A percentile compares a stretch with the other conserved stretches of the same genome.
phyloP scores from a whole-genome alignment of 2,329 filamentous ascomycete genomes.

The Aspergillus brasiliensis region DNA sequence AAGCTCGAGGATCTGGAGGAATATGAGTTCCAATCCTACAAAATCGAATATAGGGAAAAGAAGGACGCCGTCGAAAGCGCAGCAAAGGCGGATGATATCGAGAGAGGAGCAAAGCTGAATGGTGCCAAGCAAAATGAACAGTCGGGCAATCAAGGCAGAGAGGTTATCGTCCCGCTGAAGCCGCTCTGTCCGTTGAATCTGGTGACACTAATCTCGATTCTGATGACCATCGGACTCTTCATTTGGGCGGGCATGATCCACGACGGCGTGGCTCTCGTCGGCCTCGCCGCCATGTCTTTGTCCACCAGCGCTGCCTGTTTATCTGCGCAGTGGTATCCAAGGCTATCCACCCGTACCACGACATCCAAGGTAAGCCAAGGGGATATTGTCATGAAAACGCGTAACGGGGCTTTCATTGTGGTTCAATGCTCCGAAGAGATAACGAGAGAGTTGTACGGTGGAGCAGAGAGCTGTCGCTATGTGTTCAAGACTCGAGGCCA shows the following conservation, averaged over 20 bases:
- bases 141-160: background rate
- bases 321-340: conserved; percentile 61
- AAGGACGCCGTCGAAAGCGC: background rate
- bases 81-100: background rate
- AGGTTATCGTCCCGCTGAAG: conserved; percentile 20
- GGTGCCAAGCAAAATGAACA: background rate
- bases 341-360: conserved; percentile 55
- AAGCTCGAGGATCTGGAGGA: conserved; percentile 30
- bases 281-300: conserved; percentile 55
- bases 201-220: conserved; percentile 55
- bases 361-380: conserved; percentile 54
- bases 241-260: conserved; percentile 35
- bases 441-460: conserved; percentile 62
- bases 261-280: conserved; percentile 57
- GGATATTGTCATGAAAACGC: conserved; percentile 64
- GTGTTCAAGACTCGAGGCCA: conserved; percentile 51
- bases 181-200: conserved; percentile 58
- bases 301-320: conserved; percentile 59
- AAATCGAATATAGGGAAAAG: background rate
- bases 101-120: background rate
- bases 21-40: conserved; percentile 14
- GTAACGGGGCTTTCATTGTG: conserved; percentile 61
- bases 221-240: conserved; percentile 31
- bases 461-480: conserved; percentile 63
- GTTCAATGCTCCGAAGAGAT: conserved; percentile 62